Evolutionary conservation across 441 rosid species (phyloP).

Genomic region (Viola pubescens): DNA sequence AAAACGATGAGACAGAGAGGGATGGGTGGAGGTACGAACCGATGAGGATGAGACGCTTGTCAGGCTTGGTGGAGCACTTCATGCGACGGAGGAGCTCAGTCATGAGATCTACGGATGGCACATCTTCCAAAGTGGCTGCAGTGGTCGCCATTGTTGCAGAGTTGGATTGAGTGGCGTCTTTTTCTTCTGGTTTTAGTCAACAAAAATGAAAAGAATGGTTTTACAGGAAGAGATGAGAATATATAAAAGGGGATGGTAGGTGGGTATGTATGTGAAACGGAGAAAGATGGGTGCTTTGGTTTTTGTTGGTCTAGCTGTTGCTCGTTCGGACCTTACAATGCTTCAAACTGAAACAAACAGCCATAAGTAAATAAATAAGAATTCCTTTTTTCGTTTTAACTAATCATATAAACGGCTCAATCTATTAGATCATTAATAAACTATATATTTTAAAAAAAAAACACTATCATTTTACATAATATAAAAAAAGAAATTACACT

Average conservation of each 20-base stretch:
- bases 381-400: too few relatives aligned
- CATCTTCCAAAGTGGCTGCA: constrained; percentile 59
- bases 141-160: constrained; percentile 40
- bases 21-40: constrained; percentile 31
- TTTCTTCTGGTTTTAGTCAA: not conserved
- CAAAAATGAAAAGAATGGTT: not conserved
- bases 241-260: not conserved
- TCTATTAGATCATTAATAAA: too few relatives aligned
- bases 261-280: not conserved
- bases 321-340: constrained; percentile 25
- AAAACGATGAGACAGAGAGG: not conserved
- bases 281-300: not conserved
- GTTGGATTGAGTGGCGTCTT: not conserved
- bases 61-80: constrained; percentile 83
- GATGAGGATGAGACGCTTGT: constrained; percentile 83
- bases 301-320: too few relatives aligned
- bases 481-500: too few relatives aligned
- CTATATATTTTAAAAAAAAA: too few relatives aligned
- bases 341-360: constrained; percentile 23
- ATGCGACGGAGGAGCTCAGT: constrained; percentile 89
- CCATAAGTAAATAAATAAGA: too few relatives aligned
- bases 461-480: too few relatives aligned
- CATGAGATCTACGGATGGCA: constrained; percentile 74
- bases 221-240: not conserved
- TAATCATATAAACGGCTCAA: too few relatives aligned